Evolutionary conservation across 2,329 filamentous ascomycete species (phyloP).

Genomic region (Colletotrichum ledebouriae): DNA sequence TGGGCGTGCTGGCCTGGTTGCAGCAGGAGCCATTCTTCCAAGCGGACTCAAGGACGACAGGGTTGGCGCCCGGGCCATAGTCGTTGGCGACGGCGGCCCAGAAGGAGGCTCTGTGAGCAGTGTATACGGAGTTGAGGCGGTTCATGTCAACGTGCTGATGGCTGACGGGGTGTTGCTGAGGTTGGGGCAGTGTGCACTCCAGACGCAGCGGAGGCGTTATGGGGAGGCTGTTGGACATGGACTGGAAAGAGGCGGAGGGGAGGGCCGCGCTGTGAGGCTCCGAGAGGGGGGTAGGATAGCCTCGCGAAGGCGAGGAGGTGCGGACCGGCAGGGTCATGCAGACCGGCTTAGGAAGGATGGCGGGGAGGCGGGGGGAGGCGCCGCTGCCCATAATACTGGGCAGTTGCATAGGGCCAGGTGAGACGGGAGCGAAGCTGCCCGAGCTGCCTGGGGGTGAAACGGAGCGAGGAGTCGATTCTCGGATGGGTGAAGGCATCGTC

Average conservation of each 20-base stretch:
- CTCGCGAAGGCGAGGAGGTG: slow-evolving; percentile 52
- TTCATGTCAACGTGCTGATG: slow-evolving; percentile 70
- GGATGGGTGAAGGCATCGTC: slow-evolving; percentile 64
- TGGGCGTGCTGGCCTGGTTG: slow-evolving; percentile 58
- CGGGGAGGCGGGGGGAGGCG: slow-evolving; percentile 66
- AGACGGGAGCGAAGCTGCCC: slow-evolving; percentile 59
- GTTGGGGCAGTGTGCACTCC: slow-evolving; percentile 67
- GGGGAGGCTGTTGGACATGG: slow-evolving; percentile 44
- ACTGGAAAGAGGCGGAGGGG: slow-evolving; percentile 56
- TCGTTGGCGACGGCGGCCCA: slow-evolving; percentile 80
- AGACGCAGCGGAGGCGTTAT: slow-evolving; percentile 67
- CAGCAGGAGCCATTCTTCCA: slow-evolving; percentile 68
- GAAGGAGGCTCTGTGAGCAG: slow-evolving; percentile 77
- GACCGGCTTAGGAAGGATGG: slow-evolving; percentile 76
- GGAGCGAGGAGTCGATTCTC: slow-evolving; percentile 62
- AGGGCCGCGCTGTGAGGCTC: slow-evolving; percentile 62
- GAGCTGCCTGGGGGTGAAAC: slow-evolving; percentile 62
- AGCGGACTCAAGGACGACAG: slow-evolving; percentile 76
- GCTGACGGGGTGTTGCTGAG: slow-evolving; percentile 51
- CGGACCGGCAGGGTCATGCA: slow-evolving; percentile 61
- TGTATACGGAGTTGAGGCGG: slow-evolving; percentile 78
- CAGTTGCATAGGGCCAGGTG: slow-evolving; percentile 63
- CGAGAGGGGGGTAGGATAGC: slow-evolving; percentile 57
- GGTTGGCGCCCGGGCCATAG: slow-evolving; percentile 74
- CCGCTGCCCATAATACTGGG: slow-evolving; percentile 65